Conservation (phyloP, 129 eudicot genomes). For the Arctium minus region DNA sequence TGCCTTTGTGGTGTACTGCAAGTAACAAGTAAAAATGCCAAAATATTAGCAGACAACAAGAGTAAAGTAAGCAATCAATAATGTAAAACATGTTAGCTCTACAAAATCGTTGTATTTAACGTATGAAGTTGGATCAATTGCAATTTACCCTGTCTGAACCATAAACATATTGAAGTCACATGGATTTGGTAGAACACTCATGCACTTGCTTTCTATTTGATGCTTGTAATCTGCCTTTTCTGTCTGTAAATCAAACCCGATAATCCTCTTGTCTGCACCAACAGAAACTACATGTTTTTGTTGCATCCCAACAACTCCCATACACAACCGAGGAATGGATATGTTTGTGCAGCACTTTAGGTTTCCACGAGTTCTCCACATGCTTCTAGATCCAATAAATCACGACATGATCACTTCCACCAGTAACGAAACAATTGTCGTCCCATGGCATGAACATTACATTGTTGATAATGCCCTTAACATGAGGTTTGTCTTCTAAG, state of each 20-base stretch:
- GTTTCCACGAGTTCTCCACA: constrained; percentile 43
- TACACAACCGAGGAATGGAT: constrained; percentile 58
- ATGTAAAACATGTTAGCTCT: too few species aligned
- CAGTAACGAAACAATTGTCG: constrained; percentile 47
- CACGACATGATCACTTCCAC: constrained; percentile 72
- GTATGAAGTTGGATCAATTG: background rate
- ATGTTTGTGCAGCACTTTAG: constrained; percentile 42
- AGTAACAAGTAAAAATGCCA: background rate
- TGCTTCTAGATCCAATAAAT: constrained; percentile 50
- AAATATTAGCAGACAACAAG: too few species aligned
- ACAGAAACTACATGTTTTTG: constrained; percentile 59
- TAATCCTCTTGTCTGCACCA: constrained; percentile 69
- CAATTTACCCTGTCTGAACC: constrained; percentile 73
- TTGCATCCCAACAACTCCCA: constrained; percentile 72
- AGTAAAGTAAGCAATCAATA: background rate
- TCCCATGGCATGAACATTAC: constrained; percentile 62
- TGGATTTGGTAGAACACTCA: constrained; percentile 74
- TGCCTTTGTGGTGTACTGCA: constrained; percentile 56
- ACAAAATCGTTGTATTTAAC: background rate
- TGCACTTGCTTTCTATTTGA: constrained; percentile 68
- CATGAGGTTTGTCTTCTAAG: constrained; percentile 57
- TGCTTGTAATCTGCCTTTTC: constrained; percentile 58
- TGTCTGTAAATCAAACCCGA: constrained; percentile 45
- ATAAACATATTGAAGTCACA: constrained; percentile 68
- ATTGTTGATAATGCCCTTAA: constrained; percentile 55